phyloP scores from a whole-genome alignment of 495 filamentous ascomycete species.

The Cercophora samala region DNA sequence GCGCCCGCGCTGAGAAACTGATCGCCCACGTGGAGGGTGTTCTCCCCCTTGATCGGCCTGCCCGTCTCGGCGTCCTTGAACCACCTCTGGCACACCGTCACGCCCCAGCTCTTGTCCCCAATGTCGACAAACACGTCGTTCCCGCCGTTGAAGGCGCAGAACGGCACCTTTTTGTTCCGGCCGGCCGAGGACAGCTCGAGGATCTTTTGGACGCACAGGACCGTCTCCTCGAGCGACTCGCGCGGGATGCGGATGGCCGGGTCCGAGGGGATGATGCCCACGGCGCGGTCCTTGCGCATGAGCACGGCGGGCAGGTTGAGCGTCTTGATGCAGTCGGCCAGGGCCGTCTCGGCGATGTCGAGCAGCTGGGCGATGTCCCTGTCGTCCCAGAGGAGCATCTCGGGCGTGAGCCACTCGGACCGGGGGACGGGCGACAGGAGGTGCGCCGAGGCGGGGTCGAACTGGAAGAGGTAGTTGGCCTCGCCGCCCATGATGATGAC shows the following conservation, averaged over 20 bases:
- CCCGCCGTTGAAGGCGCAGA: conserved; percentile 97
- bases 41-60: conserved; percentile 44
- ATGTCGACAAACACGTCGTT: conserved; percentile 99
- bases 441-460: conserved; percentile 52
- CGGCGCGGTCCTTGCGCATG: conserved; percentile 87
- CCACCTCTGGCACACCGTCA: conserved; percentile 86
- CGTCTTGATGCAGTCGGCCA: conserved; percentile 72
- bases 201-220: conserved; percentile 87
- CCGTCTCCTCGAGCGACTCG: conserved; percentile 92
- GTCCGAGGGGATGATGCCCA: conserved; percentile 73
- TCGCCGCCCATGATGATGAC: conserved; percentile 85
- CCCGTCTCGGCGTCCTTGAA: conserved; percentile 55
- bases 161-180: conserved; percentile 61
- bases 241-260: conserved; percentile 65
- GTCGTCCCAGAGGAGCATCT: conserved; percentile 85
- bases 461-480: conserved; percentile 84
- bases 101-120: conserved; percentile 95
- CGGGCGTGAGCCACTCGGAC: conserved; percentile 73
- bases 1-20: conserved; percentile 94
- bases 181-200: conserved; percentile 68
- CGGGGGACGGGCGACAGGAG: conserved; percentile 62
- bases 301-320: conserved; percentile 73
- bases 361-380: conserved; percentile 72
- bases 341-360: conserved; percentile 77
- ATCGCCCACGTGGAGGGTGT: conserved; percentile 84